Evolutionary conservation across 495 filamentous ascomycete genomes (phyloP).

Genomic region (Parachaetomium inaequale): DNA sequence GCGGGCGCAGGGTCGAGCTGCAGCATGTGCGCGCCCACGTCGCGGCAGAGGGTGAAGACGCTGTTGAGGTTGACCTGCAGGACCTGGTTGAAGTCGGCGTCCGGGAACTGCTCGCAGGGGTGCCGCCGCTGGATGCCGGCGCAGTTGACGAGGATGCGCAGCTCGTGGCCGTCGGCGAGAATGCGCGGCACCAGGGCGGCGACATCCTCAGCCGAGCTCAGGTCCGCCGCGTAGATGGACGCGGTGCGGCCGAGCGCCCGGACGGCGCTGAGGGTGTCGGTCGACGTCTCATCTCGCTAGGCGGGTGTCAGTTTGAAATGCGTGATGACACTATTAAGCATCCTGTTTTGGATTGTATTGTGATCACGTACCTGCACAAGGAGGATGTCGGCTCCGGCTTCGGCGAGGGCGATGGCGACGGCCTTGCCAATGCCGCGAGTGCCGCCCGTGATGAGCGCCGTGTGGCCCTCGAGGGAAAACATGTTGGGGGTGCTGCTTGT

Average conservation of each 20-base stretch:
- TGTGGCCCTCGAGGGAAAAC: conserved; percentile 62
- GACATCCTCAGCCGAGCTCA: conserved; percentile 60
- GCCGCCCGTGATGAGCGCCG: conserved; percentile 81
- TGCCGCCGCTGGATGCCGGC: conserved; percentile 83
- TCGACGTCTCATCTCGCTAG: conserved; percentile 63
- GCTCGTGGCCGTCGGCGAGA: conserved; percentile 54
- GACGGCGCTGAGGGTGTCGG: conserved; percentile 59
- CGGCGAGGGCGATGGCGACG: conserved; percentile 75
- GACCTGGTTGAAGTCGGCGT: conserved; percentile 79
- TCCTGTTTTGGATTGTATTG: too few relatives aligned
- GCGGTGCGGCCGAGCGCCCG: conserved; percentile 63
- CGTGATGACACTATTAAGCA: too few relatives aligned
- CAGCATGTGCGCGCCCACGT: conserved; percentile 83
- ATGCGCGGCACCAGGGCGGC: conserved; percentile 58
- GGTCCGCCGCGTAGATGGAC: conserved; percentile 67
- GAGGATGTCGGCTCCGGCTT: conserved; percentile 79
- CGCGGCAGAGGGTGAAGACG: conserved; percentile 79
- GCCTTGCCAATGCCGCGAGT: conserved; percentile 84
- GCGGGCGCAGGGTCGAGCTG: conserved; percentile 48
- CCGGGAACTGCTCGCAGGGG: conserved; percentile 72
- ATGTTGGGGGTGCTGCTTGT: conserved; percentile 23
- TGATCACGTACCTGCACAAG: conserved; percentile 58
- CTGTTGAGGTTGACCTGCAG: conserved; percentile 80
- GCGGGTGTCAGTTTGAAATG: neutral
- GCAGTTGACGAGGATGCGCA: conserved; percentile 77